These are phyloP conservation scores for Myriangium duriaei DNA, from an alignment of 2,329 filamentous ascomycete genomes.

Conservation along the genomic window DNA sequence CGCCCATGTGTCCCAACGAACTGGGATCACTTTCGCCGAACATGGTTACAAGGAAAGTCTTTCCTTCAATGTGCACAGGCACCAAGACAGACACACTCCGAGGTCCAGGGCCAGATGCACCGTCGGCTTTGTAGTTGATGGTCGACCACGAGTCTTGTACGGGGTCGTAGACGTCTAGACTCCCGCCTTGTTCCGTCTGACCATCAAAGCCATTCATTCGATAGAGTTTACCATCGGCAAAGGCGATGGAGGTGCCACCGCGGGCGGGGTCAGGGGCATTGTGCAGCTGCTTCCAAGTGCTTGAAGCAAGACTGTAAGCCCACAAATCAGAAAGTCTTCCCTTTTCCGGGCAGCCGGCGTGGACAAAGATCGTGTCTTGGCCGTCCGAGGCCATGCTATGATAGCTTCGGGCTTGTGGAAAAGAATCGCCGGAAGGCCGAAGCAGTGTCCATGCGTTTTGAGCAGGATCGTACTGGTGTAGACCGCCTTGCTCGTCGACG, in stretches of 20 bases:
- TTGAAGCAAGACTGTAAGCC: slow-evolving; percentile 56
- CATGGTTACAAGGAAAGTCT: slow-evolving; percentile 33
- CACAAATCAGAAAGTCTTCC: slow-evolving; percentile 60
- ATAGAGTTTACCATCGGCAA: slow-evolving; percentile 53
- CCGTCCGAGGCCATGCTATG: slow-evolving; percentile 55
- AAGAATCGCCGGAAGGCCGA: slow-evolving; percentile 39
- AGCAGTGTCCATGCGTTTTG: slow-evolving; percentile 53
- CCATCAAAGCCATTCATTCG: slow-evolving; percentile 75
- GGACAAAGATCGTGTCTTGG: slow-evolving; percentile 58
- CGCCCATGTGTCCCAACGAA: slow-evolving; percentile 40
- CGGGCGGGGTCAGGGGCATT: slow-evolving; percentile 54
- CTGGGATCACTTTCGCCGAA: slow-evolving; percentile 45
- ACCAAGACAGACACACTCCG: slow-evolving; percentile 40
- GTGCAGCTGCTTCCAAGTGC: slow-evolving; percentile 55
- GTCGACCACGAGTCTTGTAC: slow-evolving; percentile 30
- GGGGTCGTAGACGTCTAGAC: slow-evolving; percentile 49
- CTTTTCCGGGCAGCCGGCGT: slow-evolving; percentile 58
- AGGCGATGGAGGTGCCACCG: slow-evolving; percentile 55
- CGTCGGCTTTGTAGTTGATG: slow-evolving; percentile 29
- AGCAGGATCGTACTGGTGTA: slow-evolving; percentile 65
- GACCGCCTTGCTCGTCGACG: slow-evolving; percentile 58
- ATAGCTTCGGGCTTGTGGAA: slow-evolving; percentile 56
- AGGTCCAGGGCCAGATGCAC: slow-evolving; percentile 32
- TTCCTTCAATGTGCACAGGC: slow-evolving; percentile 26
- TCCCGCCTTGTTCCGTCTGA: slow-evolving; percentile 53